A percentile compares a stretch with the other conserved stretches of the same genome.
Conservation (phyloP, 345 rosid species). For the Aegle marmelos region DNA sequence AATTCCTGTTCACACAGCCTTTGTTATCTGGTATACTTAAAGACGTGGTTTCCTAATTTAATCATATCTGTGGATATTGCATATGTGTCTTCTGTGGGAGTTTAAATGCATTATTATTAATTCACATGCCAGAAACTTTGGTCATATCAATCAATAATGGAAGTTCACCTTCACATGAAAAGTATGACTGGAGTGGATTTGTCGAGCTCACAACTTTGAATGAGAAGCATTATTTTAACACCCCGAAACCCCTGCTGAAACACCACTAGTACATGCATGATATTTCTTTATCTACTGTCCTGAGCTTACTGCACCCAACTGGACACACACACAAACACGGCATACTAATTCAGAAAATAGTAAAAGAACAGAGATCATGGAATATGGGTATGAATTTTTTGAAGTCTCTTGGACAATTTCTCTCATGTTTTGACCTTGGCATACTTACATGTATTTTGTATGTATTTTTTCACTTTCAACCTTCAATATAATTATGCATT, state of each 20-base stretch:
- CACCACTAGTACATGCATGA: neutral
- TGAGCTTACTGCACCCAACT: neutral
- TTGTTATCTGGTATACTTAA: neutral
- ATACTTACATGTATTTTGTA: neutral
- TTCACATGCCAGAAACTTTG: neutral
- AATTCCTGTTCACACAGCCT: conserved; percentile 5
- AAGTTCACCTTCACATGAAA: neutral
- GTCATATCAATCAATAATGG: neutral
- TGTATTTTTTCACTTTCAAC: neutral
- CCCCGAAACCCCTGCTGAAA: neutral
- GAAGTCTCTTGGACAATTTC: neutral
- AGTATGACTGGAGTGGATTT: neutral
- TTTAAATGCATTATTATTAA: neutral
- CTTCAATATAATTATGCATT: neutral
- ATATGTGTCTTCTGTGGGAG: neutral
- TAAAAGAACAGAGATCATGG: neutral
- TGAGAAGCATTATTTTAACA: neutral
- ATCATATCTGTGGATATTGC: neutral
- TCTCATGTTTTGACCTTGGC: neutral
- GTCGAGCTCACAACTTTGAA: neutral
- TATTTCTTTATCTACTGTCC: neutral
- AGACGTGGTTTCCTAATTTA: neutral
- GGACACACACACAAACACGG: neutral
- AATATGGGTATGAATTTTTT: neutral
- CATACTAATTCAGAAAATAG: neutral